Evolutionary conservation across 2,329 filamentous ascomycete species (phyloP), one percentile per base, ranked within the genome.

Genomic region (Aspergillus carbonarius): DNA sequence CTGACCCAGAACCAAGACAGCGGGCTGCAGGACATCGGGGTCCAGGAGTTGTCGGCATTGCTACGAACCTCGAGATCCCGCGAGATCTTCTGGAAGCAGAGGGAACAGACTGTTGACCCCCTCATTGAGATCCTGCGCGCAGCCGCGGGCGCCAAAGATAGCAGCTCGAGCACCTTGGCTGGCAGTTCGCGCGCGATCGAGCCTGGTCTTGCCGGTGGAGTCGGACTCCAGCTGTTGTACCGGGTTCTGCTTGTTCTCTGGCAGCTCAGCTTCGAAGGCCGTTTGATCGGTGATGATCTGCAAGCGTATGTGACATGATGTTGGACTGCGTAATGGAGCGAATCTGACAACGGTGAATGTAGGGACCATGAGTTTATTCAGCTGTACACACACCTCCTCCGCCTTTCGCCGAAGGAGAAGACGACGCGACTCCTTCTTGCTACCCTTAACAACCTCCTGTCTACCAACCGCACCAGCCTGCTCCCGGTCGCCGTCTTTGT

Each of bases 371-470:
- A 98, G 70, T 89, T 98, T 66, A 84, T 98, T 63, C 84, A 92
- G 48, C 85, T 98, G 46, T 97, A 96, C 75, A 92, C 91, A n/a
- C 90, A 96, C 65, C 87, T 99, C 37, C 83, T 99, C 56, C 89
- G 92, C 55, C 82, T 96, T 42, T 98, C 95, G 2, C 93, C 93
- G 46, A 99, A 99, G 76, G 95, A 98, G 75, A 99, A 99, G 82
- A 98, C 93, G 1, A 98, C 93, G 0, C 88, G 95, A 30, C 84
- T 99, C 55, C 85, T 97, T 47, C 83, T 98, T 46, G 92, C 92
- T 9, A 97, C 93, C 7, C 84, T 99, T 40, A 85, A 89, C 73
- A 98, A 96, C 77, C 87, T 99, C 46, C 85, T 97, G 37, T 91
- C 81, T 76, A 85, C 78, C 80, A 90, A 83, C 83, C 90, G 73